These are phyloP conservation scores for Fusarium euwallaceae DNA, from an alignment of 2,329 filamentous ascomycete species.

Conservation along the genomic window DNA sequence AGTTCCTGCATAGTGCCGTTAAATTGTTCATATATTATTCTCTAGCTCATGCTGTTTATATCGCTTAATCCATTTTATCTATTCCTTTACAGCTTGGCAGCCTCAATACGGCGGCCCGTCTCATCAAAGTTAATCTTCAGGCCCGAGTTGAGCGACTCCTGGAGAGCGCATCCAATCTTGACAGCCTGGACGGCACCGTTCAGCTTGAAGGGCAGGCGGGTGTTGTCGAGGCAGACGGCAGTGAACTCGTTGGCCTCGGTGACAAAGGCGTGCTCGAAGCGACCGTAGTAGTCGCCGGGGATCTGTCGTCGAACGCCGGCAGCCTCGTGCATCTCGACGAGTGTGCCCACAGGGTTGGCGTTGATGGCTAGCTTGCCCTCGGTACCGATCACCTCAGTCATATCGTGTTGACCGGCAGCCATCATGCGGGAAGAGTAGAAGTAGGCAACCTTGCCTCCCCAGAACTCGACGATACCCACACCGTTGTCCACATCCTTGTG, in stretches of 20 bases:
- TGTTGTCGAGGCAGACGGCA: constrained; percentile 68
- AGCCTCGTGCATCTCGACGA: constrained; percentile 68
- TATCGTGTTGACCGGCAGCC: constrained; percentile 76
- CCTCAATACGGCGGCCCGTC: constrained; percentile 45
- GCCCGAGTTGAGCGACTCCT: constrained; percentile 68
- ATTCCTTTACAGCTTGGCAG: constrained; percentile 38
- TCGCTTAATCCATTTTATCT: background rate
- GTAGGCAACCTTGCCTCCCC: constrained; percentile 73
- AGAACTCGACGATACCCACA: constrained; percentile 74
- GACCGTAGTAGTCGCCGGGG: constrained; percentile 71
- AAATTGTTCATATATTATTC: constrained; percentile 1
- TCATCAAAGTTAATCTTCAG: constrained; percentile 72
- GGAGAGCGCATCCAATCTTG: constrained; percentile 71
- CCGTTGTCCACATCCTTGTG: constrained; percentile 52
- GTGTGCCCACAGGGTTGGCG: constrained; percentile 65
- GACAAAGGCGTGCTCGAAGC: constrained; percentile 74
- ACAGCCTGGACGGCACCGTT: constrained; percentile 70
- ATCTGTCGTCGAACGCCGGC: constrained; percentile 69
- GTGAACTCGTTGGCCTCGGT: constrained; percentile 75
- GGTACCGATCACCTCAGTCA: constrained; percentile 76
- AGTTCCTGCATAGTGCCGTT: background rate
- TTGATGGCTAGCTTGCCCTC: constrained; percentile 74
- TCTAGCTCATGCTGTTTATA: constrained; percentile 16
- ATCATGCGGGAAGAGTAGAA: constrained; percentile 77
- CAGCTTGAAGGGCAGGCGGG: constrained; percentile 68